phyloP scores from a whole-genome alignment of 2,329 filamentous ascomycete species.

The Sporothrix brasiliensis region DNA sequence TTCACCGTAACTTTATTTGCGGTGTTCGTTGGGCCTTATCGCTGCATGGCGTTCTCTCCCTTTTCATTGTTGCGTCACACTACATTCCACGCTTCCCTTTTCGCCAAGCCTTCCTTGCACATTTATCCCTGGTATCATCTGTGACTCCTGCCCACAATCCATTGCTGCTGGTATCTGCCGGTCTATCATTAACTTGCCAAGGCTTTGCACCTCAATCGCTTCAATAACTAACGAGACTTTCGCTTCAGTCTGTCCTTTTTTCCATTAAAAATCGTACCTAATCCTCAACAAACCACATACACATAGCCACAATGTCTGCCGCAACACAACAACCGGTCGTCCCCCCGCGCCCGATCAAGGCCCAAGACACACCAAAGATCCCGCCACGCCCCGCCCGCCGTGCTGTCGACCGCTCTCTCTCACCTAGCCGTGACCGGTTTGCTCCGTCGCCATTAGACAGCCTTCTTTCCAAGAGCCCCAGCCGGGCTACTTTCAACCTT shows the following conservation, averaged over 20 bases:
- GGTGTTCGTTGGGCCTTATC: slow-evolving; percentile 10
- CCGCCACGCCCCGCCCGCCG: slow-evolving; percentile 74
- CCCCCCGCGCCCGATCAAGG: slow-evolving; percentile 59
- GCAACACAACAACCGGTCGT: slow-evolving; percentile 56
- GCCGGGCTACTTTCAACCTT: slow-evolving; percentile 43
- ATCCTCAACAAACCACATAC: slow-evolving; percentile 15
- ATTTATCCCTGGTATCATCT: neutral
- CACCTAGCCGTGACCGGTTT: slow-evolving; percentile 76
- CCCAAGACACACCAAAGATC: slow-evolving; percentile 66
- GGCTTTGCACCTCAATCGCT: neutral
- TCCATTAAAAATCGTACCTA: neutral
- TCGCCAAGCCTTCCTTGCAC: neutral
- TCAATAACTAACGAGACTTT: neutral
- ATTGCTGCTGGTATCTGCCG: neutral
- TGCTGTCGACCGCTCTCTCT: slow-evolving; percentile 73
- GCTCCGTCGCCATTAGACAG: slow-evolving; percentile 81
- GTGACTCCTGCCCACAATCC: neutral
- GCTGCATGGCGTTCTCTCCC: neutral
- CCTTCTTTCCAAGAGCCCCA: slow-evolving; percentile 53
- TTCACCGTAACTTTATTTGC: slow-evolving; percentile 23
- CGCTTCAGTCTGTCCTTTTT: neutral
- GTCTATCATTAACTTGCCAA: too few relatives aligned
- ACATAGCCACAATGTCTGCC: slow-evolving; percentile 51
- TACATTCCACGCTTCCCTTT: neutral
- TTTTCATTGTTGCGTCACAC: neutral